Evolutionary conservation across 768 basidiomycete species (phyloP), one percentile per base, ranked within the genome.

Genomic region (Lepiota brunneoincarnata): DNA sequence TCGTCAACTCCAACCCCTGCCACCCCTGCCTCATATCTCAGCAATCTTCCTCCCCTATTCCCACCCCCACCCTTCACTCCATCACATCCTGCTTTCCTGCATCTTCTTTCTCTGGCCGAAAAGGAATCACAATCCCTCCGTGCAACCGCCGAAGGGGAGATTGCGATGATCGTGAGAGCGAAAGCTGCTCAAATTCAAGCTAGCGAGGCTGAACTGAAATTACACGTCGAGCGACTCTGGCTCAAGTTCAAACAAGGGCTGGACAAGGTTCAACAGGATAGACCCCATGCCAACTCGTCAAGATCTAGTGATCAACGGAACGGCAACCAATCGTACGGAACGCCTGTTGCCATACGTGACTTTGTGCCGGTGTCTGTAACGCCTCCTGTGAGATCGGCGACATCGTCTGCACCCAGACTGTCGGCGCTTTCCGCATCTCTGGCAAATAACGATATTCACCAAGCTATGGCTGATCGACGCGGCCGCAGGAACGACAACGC

Each of bases 1-100:
- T 57, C 63, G 42, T 59, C 65, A 46, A 65, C 65, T 50, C 65
- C 67, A 38, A 62, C 62, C 39, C 59, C 71, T 9, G 65, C 67
- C 42, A 57, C 65, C 24, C 62, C 69, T 15, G 57, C 54, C 60
- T 54, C 53, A 20, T 76, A 77, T 64, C 71, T 91, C 40, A 77
- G 81, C 36, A 67, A 75, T 53, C 59, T 87, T 58, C 76, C 77
- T 36, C 77, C 85, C 4, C 69, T 91, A 36, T 87, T 90, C 64
- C 81, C 83, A 23, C 89, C 89, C 15, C 81, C 86, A 18, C 89
- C 90, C 15, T 91, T 88, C 67, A 80, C 86, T 0, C 85, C 90
- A 6, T 82, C 85, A 15, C 87, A 92, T 60, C 82, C 83, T 6
- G 79, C 83, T 38, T 92, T 91, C 63, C 57, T 73, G 39, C 83